These are phyloP conservation scores for Sugiyamaella lignohabitans DNA, from an alignment of 805 yeast species.

Conservation along the genomic window DNA sequence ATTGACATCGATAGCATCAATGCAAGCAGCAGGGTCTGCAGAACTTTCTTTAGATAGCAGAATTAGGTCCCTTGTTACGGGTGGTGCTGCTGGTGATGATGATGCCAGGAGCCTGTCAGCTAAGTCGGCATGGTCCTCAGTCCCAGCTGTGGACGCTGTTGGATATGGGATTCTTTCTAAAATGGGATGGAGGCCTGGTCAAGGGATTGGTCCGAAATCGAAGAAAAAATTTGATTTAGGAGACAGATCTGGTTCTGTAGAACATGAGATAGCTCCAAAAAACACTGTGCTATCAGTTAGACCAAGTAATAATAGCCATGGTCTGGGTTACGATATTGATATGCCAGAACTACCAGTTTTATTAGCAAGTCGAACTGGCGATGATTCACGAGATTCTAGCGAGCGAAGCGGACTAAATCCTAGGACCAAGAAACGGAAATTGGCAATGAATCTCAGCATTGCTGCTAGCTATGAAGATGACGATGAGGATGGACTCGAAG, in stretches of 20 bases:
- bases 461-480: slow-evolving; percentile 22
- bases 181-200: slow-evolving; percentile 79
- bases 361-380: not conserved
- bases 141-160: slow-evolving; percentile 29
- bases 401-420: not conserved
- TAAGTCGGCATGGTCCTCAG: too few species aligned
- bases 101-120: not conserved
- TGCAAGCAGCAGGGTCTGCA: too few species aligned
- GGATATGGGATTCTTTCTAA: slow-evolving; percentile 66
- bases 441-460: slow-evolving; percentile 21
- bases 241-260: slow-evolving; percentile 8
- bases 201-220: slow-evolving; percentile 65
- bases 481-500: slow-evolving; percentile 21
- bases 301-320: slow-evolving; percentile 8
- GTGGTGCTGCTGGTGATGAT: not conserved
- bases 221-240: slow-evolving; percentile 42
- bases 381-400: not conserved
- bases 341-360: slow-evolving; percentile 5
- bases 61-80: not conserved
- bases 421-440: slow-evolving; percentile 13
- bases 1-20: not conserved
- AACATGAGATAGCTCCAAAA: slow-evolving; percentile 19
- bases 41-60: not conserved
- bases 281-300: slow-evolving; percentile 1
- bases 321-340: slow-evolving; percentile 20